Evolutionary conservation across 2,329 filamentous ascomycete species (phyloP).

Genomic region (Berkeleyomyces basicola): DNA sequence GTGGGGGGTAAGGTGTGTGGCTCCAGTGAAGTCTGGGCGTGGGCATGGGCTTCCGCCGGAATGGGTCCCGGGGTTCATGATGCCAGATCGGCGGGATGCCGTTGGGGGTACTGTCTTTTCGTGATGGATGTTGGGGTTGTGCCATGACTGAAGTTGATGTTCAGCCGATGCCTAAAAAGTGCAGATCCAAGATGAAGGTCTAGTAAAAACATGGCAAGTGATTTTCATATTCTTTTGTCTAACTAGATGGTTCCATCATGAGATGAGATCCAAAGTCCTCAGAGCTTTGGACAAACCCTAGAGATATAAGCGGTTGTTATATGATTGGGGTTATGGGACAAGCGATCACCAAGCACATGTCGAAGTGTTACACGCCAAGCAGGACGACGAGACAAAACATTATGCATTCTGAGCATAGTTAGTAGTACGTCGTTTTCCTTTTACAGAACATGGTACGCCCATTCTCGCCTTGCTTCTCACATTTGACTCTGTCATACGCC

Average conservation of each 20-base stretch:
- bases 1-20: neutral
- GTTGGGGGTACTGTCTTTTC: neutral
- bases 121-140: neutral
- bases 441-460: neutral
- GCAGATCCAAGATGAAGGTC: neutral
- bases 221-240: neutral
- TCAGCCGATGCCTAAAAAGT: neutral
- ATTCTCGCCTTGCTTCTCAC: neutral
- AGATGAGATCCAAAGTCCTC: neutral
- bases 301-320: neutral
- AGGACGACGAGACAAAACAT: neutral
- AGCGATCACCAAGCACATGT: neutral
- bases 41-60: conserved; percentile 9
- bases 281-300: neutral
- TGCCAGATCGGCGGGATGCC: neutral
- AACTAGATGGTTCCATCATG: neutral
- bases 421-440: neutral
- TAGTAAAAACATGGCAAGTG: neutral
- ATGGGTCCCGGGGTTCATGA: conserved; percentile 6
- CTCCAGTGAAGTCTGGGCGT: neutral
- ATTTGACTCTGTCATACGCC: neutral
- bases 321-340: neutral
- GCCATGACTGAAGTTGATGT: neutral
- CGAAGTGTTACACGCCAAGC: neutral
- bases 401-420: neutral